A percentile compares a stretch with the other conserved stretches of the same genome.
phyloP scores from a whole-genome alignment of 2,329 filamentous ascomycete genomes.

The Claviceps pazoutovae region DNA sequence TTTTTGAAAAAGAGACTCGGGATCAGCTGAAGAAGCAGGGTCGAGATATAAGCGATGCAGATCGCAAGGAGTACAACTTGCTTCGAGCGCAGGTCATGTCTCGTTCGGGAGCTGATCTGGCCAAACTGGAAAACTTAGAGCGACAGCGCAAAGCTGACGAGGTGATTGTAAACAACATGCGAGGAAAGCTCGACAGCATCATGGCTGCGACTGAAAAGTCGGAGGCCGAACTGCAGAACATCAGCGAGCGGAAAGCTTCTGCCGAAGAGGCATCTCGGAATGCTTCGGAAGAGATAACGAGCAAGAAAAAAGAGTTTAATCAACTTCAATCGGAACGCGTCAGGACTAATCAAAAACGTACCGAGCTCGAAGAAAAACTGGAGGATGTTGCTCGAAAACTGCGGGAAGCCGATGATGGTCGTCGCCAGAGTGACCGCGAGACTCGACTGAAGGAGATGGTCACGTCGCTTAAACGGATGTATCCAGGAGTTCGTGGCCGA shows the following conservation, averaged over 20 bases:
- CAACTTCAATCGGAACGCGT: conserved; percentile 71
- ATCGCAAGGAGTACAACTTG: conserved; percentile 79
- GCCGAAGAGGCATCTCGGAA: conserved; percentile 51
- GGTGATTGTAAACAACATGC: conserved; percentile 78
- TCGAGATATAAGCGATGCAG: conserved; percentile 68
- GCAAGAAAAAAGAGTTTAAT: conserved; percentile 85
- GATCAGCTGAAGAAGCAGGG: conserved; percentile 78
- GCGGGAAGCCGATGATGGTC: conserved; percentile 72
- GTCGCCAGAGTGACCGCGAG: conserved; percentile 75
- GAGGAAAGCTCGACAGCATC: conserved; percentile 70
- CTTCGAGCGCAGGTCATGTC: conserved; percentile 76
- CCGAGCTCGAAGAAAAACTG: conserved; percentile 85
- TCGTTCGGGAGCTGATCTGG: conserved; percentile 66
- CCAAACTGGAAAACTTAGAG: conserved; percentile 71
- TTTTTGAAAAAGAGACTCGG: conserved; percentile 79
- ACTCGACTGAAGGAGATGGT: conserved; percentile 68
- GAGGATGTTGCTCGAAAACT: conserved; percentile 68
- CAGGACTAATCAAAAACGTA: conserved; percentile 65
- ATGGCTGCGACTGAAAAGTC: conserved; percentile 62
- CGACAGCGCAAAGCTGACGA: conserved; percentile 85
- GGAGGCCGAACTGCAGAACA: conserved; percentile 53
- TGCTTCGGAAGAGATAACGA: conserved; percentile 62
- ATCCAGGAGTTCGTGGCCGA: conserved; percentile 79
- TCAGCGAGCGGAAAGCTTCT: conserved; percentile 53
- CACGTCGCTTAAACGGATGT: conserved; percentile 74